phyloP scores from a whole-genome alignment of 306 rosid genomes.

The Argentina anserina region DNA sequence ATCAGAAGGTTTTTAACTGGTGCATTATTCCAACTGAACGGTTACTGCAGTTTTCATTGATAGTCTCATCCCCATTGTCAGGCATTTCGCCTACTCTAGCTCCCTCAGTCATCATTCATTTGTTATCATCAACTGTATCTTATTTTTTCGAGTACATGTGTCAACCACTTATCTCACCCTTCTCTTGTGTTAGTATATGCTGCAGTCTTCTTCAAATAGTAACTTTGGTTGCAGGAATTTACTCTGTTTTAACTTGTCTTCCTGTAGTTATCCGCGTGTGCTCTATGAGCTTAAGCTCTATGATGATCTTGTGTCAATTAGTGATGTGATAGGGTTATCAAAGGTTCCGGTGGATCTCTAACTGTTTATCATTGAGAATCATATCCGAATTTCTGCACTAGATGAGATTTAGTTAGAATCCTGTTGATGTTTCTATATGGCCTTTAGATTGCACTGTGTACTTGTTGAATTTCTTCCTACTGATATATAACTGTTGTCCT shows the following conservation, averaged over 20 bases:
- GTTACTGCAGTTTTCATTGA: not conserved
- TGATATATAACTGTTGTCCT: constrained; percentile 11
- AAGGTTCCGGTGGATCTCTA: not conserved
- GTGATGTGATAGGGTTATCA: not conserved
- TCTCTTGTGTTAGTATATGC: not conserved
- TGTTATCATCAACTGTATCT: not conserved
- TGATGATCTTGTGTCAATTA: not conserved
- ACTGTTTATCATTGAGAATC: not conserved
- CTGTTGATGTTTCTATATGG: not conserved
- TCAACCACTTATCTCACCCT: not conserved
- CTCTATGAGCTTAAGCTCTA: not conserved
- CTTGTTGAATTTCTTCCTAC: not conserved
- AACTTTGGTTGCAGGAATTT: not conserved
- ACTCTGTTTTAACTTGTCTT: not conserved
- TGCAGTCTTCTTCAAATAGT: not conserved
- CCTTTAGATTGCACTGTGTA: not conserved
- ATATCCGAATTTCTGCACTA: not conserved
- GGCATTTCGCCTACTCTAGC: not conserved
- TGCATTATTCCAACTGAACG: not conserved
- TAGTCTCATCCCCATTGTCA: not conserved
- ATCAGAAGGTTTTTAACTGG: not conserved
- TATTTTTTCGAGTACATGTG: not conserved
- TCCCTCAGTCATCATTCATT: not conserved
- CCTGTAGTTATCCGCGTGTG: not conserved
- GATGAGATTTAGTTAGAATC: not conserved